Percentiles rank a stretch among this genome's conserved stretches.
Conservation (phyloP, 73 alveolate genomes). For the Urostyla sp. region DNA sequence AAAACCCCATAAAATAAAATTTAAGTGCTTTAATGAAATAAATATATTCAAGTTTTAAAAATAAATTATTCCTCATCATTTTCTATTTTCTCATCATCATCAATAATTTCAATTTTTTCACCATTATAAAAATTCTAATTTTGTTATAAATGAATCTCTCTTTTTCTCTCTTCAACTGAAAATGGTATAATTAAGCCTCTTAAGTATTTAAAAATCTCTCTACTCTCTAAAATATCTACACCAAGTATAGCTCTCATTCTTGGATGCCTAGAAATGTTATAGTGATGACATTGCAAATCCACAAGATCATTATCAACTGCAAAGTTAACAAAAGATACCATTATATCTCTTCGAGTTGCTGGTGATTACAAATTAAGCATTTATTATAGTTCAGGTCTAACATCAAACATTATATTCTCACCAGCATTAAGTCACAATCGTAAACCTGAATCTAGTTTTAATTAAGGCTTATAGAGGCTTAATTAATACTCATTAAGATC, state of each 20-base stretch:
- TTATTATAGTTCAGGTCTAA: constrained; percentile 19
- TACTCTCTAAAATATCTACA: constrained; percentile 25
- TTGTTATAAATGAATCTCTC: no score
- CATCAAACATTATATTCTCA: constrained; percentile 33
- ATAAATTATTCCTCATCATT: not conserved
- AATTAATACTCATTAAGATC: constrained; percentile 4
- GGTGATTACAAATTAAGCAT: constrained; percentile 12
- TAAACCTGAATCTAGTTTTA: not conserved
- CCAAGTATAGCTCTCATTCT: constrained; percentile 25
- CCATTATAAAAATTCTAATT: constrained; percentile 12
- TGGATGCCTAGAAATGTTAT: constrained; percentile 40
- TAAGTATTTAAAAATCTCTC: constrained; percentile 19
- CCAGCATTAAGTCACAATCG: constrained; percentile 37
- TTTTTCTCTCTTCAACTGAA: constrained; percentile 42
- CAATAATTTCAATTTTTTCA: constrained; percentile 2
- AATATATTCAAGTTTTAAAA: constrained; percentile 1
- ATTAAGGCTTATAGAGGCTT: constrained; percentile 26
- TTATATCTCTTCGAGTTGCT: not conserved
- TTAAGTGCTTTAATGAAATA: not conserved
- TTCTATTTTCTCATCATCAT: not conserved
- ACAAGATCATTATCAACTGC: constrained; percentile 13
- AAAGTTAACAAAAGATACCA: constrained; percentile 1
- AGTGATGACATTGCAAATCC: constrained; percentile 27
- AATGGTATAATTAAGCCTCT: constrained; percentile 23
- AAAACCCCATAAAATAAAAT: not conserved